Evolutionary conservation across 2,329 filamentous ascomycete genomes (phyloP), one percentile per base, ranked within the genome.

Genomic region (Neocatenulostroma microsporum): DNA sequence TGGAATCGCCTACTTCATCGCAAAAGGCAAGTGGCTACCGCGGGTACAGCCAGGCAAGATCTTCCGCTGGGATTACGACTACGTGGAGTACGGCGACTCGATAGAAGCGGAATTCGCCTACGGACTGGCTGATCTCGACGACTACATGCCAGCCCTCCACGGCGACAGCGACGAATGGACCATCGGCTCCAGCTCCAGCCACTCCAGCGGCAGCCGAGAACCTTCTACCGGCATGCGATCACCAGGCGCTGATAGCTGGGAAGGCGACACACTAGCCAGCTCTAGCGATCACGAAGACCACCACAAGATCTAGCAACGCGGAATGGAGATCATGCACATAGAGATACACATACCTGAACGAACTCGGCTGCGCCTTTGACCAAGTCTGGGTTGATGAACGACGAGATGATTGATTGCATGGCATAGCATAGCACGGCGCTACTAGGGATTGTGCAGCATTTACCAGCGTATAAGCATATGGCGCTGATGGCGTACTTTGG

Each of bases 61-160:
- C 49, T 85, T 84, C 63, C 78, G 89, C 44, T 96, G 88, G 87
- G 84, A 95, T 50, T 95, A 96, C 63, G 88, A 95, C 54, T 94
- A 87, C 50, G 79, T 94, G 42, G 88, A 95, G 66, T 65, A 81
- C 40, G 89, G 89, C 51, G 82, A 93, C 40, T 62, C 63, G 13
- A 57, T 65, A 41, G 51, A 54, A 12, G 59, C 65, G 43, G 48
- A 44, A 32, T 71, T 72, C 48, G 69, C 70, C 24, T 74, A 76
- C 45, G 72, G 67, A 41, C 61, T 78, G 44, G 68, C 73, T 34
- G 70, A 70, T 36, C 65, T 78, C 28, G 57, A 57, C 33, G 73
- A 76, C 46, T 73, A 72, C 48, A 61, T 64, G 41, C 58, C 62
- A 1, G 51, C 31, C 9, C 15, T 8, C n/a, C 26, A 28, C 18